Evolutionary conservation across 371 early-diverging fungal genomes (phyloP).

Genomic region (Mortierella sp.): DNA sequence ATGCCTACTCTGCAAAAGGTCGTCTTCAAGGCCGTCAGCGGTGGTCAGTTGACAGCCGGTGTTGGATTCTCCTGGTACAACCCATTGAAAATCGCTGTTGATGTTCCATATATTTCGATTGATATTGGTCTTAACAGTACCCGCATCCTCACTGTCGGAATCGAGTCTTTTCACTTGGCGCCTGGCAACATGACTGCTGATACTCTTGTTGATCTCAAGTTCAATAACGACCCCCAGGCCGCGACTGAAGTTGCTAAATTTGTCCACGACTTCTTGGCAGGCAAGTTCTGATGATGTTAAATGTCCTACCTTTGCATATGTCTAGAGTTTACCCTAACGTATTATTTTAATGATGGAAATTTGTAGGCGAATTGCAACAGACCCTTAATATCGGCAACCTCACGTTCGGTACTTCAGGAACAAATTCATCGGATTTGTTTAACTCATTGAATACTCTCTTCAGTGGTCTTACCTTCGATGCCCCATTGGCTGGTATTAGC

Average conservation of each 20-base stretch:
- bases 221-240: constrained; percentile 48
- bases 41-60: constrained; percentile 40
- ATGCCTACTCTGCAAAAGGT: constrained; percentile 40
- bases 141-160: constrained; percentile 28
- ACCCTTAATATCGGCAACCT: constrained; percentile 50
- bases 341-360: background rate
- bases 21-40: constrained; percentile 34
- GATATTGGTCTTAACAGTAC: constrained; percentile 46
- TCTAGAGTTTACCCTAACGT: background rate
- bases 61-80: constrained; percentile 52
- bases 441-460: constrained; percentile 34
- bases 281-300: constrained; percentile 4
- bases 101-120: constrained; percentile 35
- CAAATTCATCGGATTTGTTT: background rate
- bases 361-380: constrained; percentile 36
- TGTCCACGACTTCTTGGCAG: constrained; percentile 41
- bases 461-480: constrained; percentile 30
- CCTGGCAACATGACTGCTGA: constrained; percentile 49
- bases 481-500: constrained; percentile 34
- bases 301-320: background rate
- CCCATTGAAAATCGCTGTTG: constrained; percentile 41
- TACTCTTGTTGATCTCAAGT: constrained; percentile 36
- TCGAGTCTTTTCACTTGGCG: constrained; percentile 29
- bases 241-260: constrained; percentile 30
- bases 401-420: constrained; percentile 29